Percentiles rank a stretch among this genome's conserved stretches.
Evolutionary conservation across 768 basidiomycete species (phyloP).

Genomic region (Gloeostereum incarnatum): DNA sequence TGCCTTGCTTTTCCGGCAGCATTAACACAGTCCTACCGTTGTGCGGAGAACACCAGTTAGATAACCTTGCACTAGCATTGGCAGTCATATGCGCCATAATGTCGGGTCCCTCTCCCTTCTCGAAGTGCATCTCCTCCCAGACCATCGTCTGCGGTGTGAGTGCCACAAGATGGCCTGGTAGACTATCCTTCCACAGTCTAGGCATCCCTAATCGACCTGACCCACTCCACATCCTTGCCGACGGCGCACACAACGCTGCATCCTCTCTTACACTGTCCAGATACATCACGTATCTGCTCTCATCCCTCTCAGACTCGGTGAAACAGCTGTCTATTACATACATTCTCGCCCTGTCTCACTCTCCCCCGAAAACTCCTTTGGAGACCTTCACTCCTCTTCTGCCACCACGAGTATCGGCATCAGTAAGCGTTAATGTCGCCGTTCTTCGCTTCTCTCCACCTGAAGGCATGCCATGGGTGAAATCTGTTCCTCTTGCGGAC

Average conservation of each 20-base stretch:
- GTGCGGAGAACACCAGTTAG: constrained; percentile 75
- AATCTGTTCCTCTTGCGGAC: constrained; percentile 42
- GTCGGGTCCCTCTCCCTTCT: constrained; percentile 20
- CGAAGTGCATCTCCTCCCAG: constrained; percentile 33
- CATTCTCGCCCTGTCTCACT: constrained; percentile 76
- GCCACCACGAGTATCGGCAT: constrained; percentile 19
- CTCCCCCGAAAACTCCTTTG: constrained; percentile 73
- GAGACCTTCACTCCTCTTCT: constrained; percentile 68
- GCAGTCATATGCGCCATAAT: constrained; percentile 52
- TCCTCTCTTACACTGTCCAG: constrained; percentile 58
- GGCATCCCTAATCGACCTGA: constrained; percentile 3
- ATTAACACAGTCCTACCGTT: constrained; percentile 52
- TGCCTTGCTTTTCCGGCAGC: constrained; percentile 32
- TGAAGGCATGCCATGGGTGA: constrained; percentile 94
- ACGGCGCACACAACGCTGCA: constrained; percentile 91
- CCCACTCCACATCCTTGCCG: constrained; percentile 51
- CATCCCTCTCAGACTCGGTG: constrained; percentile 7
- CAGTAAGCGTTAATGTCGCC: constrained; percentile 36
- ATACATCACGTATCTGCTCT: constrained; percentile 43
- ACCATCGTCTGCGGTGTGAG: constrained; percentile 50
- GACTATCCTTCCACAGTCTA: constrained; percentile 60
- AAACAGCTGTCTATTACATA: constrained; percentile 45
- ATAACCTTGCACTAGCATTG: constrained; percentile 70
- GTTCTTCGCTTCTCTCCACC: constrained; percentile 62
- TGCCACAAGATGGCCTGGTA: constrained; percentile 66